Conservation (phyloP, 768 basidiomycete genomes). For the Russula sp. region DNA sequence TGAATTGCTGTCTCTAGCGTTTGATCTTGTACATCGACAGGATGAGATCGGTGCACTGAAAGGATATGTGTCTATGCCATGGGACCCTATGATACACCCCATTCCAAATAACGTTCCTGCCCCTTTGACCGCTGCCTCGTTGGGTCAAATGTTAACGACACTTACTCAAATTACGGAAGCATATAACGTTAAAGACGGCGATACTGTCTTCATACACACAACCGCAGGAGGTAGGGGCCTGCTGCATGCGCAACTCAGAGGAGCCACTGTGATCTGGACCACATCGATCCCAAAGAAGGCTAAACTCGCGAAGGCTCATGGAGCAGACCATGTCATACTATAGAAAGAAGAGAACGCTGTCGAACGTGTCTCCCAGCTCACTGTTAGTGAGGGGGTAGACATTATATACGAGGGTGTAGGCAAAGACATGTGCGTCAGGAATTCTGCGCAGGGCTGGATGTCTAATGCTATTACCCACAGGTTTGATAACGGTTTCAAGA, state of each 20-base stretch:
- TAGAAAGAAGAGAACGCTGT: constrained; percentile 73
- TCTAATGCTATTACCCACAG: constrained; percentile 33
- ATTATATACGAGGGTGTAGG: constrained; percentile 95
- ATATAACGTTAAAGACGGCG: constrained; percentile 73
- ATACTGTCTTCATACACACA: constrained; percentile 80
- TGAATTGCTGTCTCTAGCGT: neutral
- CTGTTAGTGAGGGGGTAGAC: constrained; percentile 76
- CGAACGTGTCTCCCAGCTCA: constrained; percentile 63
- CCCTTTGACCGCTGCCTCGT: constrained; percentile 54
- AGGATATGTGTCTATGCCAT: constrained; percentile 63
- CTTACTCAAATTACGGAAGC: constrained; percentile 75
- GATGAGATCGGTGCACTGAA: constrained; percentile 50
- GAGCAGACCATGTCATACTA: constrained; percentile 81
- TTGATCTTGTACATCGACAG: constrained; percentile 29
- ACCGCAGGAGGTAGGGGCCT: constrained; percentile 85
- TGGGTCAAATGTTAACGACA: constrained; percentile 74
- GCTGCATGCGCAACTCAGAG: constrained; percentile 61
- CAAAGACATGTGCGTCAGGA: constrained; percentile 72
- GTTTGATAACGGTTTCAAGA: constrained; percentile 73
- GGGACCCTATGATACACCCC: constrained; percentile 49
- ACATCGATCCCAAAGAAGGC: constrained; percentile 82
- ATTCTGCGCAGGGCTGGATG: neutral
- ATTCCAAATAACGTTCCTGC: constrained; percentile 58
- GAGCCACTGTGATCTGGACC: constrained; percentile 92
- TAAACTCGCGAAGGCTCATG: constrained; percentile 64